Percentiles rank a stretch among this genome's conserved stretches.
These are phyloP conservation scores for Triticum aestivum DNA, from an alignment of 176 grass and related monocot genomes.

Conservation along the genomic window DNA sequence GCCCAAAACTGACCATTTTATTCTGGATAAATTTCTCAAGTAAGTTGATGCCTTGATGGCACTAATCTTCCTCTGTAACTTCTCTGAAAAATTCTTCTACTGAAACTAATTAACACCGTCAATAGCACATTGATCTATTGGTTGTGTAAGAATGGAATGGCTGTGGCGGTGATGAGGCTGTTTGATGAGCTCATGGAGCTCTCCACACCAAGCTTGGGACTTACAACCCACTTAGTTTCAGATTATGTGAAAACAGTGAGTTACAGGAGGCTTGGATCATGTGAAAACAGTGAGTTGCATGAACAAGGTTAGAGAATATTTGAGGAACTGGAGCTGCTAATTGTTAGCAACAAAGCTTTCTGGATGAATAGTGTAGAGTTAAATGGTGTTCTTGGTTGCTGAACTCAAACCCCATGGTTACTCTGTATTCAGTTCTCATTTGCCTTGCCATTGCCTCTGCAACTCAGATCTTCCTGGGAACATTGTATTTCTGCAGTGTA, in stretches of 20 bases:
- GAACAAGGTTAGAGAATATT: too few relatives aligned
- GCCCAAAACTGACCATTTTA: not conserved
- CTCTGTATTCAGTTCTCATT: too few relatives aligned
- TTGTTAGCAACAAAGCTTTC: too few relatives aligned
- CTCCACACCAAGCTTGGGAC: slow-evolving; percentile 40
- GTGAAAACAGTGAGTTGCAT: not conserved
- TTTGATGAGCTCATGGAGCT: slow-evolving; percentile 52
- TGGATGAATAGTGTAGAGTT: too few relatives aligned
- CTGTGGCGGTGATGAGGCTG: slow-evolving; percentile 40
- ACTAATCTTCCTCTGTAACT: not conserved
- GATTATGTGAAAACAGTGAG: slow-evolving; percentile 54
- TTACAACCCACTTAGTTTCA: slow-evolving; percentile 44
- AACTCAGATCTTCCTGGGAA: too few relatives aligned
- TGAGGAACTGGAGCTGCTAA: too few relatives aligned
- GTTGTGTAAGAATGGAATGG: slow-evolving; percentile 53
- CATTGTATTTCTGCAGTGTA: too few relatives aligned
- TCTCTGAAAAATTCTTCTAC: not conserved
- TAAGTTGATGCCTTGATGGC: not conserved
- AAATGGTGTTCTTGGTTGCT: too few relatives aligned
- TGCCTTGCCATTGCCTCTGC: too few relatives aligned
- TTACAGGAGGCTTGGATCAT: slow-evolving; percentile 49
- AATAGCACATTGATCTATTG: slow-evolving; percentile 55
- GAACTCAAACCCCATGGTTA: too few relatives aligned
- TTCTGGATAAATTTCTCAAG: not conserved
- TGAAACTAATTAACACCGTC: slow-evolving; percentile 22